phyloP scores from a whole-genome alignment of 2,329 filamentous ascomycete genomes.

The Pestalotiopsis sp. region DNA sequence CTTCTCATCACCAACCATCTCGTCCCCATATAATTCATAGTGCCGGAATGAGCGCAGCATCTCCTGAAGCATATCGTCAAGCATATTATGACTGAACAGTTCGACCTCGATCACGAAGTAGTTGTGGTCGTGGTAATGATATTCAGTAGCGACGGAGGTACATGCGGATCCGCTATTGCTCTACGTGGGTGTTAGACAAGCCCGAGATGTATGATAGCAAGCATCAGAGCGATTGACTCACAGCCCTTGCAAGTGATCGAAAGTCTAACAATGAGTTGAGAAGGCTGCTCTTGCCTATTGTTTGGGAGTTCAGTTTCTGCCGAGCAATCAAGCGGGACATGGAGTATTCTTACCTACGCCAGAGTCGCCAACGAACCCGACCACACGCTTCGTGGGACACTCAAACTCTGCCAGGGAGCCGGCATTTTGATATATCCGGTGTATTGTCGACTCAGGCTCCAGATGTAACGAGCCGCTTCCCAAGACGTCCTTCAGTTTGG shows the following conservation, averaged over 20 bases:
- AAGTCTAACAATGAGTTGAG: constrained; percentile 50
- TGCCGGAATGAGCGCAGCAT: constrained; percentile 40
- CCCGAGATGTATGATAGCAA: background rate
- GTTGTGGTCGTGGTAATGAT: constrained; percentile 37
- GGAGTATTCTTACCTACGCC: constrained; percentile 39
- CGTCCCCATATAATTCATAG: constrained; percentile 29
- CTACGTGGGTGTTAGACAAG: constrained; percentile 27
- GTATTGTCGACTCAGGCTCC: background rate
- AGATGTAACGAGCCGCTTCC: constrained; percentile 1
- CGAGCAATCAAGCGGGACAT: background rate
- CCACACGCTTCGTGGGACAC: constrained; percentile 40
- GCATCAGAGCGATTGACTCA: constrained; percentile 30
- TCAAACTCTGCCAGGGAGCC: constrained; percentile 36
- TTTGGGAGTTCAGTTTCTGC: background rate
- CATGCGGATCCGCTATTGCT: constrained; percentile 47
- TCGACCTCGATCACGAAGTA: constrained; percentile 38
- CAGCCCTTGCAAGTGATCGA: constrained; percentile 40
- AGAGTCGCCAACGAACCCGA: constrained; percentile 52
- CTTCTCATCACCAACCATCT: constrained; percentile 20
- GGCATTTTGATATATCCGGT: constrained; percentile 35
- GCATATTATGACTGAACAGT: constrained; percentile 32
- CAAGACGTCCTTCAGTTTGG: background rate
- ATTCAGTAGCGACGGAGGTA: constrained; percentile 51
- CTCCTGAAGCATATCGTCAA: constrained; percentile 35
- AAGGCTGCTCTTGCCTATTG: constrained; percentile 49